Evolutionary conservation across 768 basidiomycete species (phyloP).

Genomic region (Mycena alexandri): DNA sequence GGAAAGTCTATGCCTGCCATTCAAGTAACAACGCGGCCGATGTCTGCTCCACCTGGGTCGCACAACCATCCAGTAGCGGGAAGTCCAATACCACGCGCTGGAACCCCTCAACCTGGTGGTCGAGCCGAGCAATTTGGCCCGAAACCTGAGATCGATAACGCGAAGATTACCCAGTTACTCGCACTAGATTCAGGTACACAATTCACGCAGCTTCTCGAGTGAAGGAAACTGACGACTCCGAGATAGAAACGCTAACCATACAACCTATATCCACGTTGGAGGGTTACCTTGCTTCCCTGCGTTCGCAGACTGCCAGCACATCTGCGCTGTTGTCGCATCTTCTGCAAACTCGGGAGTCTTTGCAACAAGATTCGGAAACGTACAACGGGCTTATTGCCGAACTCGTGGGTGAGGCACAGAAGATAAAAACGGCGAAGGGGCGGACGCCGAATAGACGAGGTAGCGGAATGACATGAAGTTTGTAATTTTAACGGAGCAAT

Average conservation of each 20-base stretch:
- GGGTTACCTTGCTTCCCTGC: slow-evolving; percentile 74
- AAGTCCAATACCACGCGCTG: slow-evolving; percentile 62
- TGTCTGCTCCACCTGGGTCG: slow-evolving; percentile 82
- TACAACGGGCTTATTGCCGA: slow-evolving; percentile 94
- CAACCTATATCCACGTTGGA: slow-evolving; percentile 78
- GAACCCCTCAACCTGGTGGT: slow-evolving; percentile 59
- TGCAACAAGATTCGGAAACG: slow-evolving; percentile 90
- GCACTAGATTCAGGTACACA: slow-evolving; percentile 72
- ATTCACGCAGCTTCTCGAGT: slow-evolving; percentile 3
- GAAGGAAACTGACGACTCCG: slow-evolving; percentile 1
- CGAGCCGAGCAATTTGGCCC: slow-evolving; percentile 72
- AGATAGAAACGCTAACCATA: slow-evolving; percentile 78
- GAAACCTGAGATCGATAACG: slow-evolving; percentile 79
- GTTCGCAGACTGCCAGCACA: slow-evolving; percentile 78
- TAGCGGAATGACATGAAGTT: slow-evolving; percentile 55
- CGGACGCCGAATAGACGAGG: slow-evolving; percentile 61
- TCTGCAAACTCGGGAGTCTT: slow-evolving; percentile 82
- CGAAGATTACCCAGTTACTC: slow-evolving; percentile 75
- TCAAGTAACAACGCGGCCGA: slow-evolving; percentile 85
- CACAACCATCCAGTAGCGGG: slow-evolving; percentile 54
- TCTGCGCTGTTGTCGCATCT: slow-evolving; percentile 85
- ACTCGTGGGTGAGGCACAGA: slow-evolving; percentile 92
- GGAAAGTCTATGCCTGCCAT: slow-evolving; percentile 81
- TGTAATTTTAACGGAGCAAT: slow-evolving; percentile 4
- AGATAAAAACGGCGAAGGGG: slow-evolving; percentile 77